Base-by-base conservation (phyloP, 305 asterid genomes). In the Fraxinus sp. region DNA sequence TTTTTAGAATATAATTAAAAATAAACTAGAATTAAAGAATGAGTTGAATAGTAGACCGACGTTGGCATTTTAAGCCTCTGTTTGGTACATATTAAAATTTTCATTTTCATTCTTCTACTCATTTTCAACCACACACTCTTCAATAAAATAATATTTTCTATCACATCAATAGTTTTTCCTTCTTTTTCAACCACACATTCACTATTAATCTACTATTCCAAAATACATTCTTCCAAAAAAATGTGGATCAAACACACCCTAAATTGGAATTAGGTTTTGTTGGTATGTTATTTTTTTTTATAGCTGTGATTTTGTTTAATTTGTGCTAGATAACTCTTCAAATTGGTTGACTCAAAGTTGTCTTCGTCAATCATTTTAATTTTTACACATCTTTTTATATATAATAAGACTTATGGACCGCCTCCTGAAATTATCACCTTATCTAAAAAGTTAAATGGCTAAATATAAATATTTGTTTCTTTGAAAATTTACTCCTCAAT, bases 1-100 rank as follows among this genome's bases (percentile, higher is more conserved):
- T 71, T 80, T 3, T 68, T 55, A 59, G 80, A 81, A 80, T 84
- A 80, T 74, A 55, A 1, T 32, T 32, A 46, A 76, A 74, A 39
- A 26, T 3, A 20, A 70, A 16, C 28, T 62, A 20, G 10, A 4
- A 20, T 5, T 74, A 59, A 71, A 57, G 0, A 20, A 16, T 4
- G 18, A 57, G 32, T 43, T 64, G 39, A 77, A 74, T 74, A 36
- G 77, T 79, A 36, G 24, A 11, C 9, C 30, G 11, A 33, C 75
- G 80, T 37, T 41, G 14, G 20, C 59, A 10, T 82, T 43, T 77
- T 46, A n/a, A n/a, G n/a, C n/a, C n/a, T n/a, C n/a, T n/a, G n/a
- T n/a, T n/a, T n/a, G n/a, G n/a, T n/a, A n/a, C n/a, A n/a, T n/a
- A n/a, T n/a, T n/a, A n/a, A n/a, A n/a, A n/a, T n/a, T n/a, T n/a